These are phyloP conservation scores for Irpex sp. DNA, from an alignment of 1,284 basidiomycete species.

Conservation along the genomic window DNA sequence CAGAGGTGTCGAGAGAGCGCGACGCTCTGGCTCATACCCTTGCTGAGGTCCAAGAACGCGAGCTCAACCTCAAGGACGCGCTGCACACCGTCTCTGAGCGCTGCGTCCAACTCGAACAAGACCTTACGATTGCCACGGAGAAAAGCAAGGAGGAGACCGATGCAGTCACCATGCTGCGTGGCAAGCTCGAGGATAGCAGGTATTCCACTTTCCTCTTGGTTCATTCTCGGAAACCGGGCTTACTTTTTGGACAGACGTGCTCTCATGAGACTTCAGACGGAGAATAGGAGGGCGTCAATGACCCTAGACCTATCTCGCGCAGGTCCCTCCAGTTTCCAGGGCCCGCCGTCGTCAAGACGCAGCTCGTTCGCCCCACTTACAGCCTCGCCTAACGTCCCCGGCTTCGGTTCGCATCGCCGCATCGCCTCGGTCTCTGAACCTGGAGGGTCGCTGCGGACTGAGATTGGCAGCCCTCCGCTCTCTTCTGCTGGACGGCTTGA, in stretches of 20 bases:
- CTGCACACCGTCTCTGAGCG: conserved; percentile 62
- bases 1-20: conserved; percentile 61
- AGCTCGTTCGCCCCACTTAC: conserved; percentile 70
- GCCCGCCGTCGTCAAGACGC: conserved; percentile 56
- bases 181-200: conserved; percentile 91
- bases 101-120: conserved; percentile 55
- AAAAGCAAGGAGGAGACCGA: conserved; percentile 78
- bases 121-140: conserved; percentile 53
- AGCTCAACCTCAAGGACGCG: conserved; percentile 57
- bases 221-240: neutral
- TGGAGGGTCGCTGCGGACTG: conserved; percentile 18
- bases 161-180: conserved; percentile 73
- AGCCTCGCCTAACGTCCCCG: conserved; percentile 39
- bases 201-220: conserved; percentile 27
- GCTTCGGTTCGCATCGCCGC: conserved; percentile 55
- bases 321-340: conserved; percentile 30
- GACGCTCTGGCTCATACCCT: conserved; percentile 57
- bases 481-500: conserved; percentile 24
- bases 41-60: conserved; percentile 45
- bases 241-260: conserved; percentile 53
- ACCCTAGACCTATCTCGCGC: conserved; percentile 55
- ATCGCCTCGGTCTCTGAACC: conserved; percentile 67
- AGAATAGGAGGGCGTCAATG: conserved; percentile 55
- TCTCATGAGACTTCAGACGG: conserved; percentile 87
- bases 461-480: conserved; percentile 19